These are phyloP conservation scores for Fusarium albidum DNA, from an alignment of 2,329 filamentous ascomycete species.

Conservation along the genomic window DNA sequence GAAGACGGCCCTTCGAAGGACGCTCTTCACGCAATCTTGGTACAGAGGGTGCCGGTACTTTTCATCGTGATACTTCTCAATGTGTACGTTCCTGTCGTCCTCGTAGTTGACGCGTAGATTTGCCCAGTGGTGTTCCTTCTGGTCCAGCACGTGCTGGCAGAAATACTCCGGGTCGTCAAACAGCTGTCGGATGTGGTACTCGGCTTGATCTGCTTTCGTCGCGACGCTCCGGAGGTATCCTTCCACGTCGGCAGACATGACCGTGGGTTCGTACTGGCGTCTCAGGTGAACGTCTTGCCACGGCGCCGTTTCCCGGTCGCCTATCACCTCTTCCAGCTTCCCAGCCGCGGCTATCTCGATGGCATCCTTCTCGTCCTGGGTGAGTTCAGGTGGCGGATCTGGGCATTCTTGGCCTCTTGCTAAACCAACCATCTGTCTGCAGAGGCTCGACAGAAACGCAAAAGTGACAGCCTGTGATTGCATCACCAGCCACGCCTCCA, in stretches of 20 bases:
- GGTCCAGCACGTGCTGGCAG: slow-evolving; percentile 18
- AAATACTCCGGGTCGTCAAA: slow-evolving; percentile 36
- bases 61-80: slow-evolving; percentile 6
- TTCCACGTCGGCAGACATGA: not conserved
- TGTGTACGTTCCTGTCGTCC: not conserved
- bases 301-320: not conserved
- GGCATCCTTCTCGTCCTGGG: not conserved
- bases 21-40: slow-evolving; percentile 23
- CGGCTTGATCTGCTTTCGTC: slow-evolving; percentile 15
- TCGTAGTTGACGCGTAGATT: slow-evolving; percentile 23
- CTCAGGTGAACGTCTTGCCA: slow-evolving; percentile 22
- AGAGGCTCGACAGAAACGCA: slow-evolving; percentile 23
- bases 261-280: slow-evolving; percentile 25
- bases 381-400: not conserved
- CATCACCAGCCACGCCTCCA: slow-evolving; percentile 28
- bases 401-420: not conserved
- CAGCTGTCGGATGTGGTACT: slow-evolving; percentile 23
- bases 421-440: slow-evolving; percentile 11
- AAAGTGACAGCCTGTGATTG: slow-evolving; percentile 30
- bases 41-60: slow-evolving; percentile 18
- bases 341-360: not conserved
- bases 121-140: slow-evolving; percentile 35
- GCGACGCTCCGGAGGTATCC: slow-evolving; percentile 9
- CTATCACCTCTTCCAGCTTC: not conserved
- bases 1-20: slow-evolving; percentile 31